Percentiles rank a stretch among this genome's conserved stretches.
phyloP scores from a whole-genome alignment of 495 filamentous ascomycete species.

The Articulospora tetracladia region DNA sequence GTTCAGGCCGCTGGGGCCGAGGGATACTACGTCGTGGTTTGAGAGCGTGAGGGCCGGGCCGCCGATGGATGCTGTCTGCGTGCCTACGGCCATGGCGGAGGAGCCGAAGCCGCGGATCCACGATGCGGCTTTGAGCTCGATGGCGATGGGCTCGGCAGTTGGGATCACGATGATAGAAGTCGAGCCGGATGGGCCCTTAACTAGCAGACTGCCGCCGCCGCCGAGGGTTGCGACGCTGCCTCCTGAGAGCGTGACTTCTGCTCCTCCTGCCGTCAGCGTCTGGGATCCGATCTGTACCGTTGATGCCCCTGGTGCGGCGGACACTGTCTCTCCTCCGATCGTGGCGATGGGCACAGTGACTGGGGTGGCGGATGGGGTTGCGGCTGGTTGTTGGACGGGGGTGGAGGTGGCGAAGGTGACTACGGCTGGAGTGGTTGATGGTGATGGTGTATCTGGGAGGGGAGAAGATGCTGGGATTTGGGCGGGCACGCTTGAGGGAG shows the following conservation, averaged over 20 bases:
- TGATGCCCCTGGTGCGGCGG: constrained; percentile 8
- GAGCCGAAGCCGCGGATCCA: not conserved
- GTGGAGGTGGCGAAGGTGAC: not conserved
- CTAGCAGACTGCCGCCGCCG: not conserved
- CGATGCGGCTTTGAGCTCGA: not conserved
- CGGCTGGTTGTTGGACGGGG: not conserved
- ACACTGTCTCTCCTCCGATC: not conserved
- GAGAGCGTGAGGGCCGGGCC: not conserved
- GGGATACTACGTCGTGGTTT: constrained; percentile 2
- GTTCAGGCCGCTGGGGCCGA: constrained; percentile 6
- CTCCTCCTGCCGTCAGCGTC: constrained; percentile 8
- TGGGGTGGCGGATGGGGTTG: not conserved
- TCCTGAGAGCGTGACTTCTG: not conserved
- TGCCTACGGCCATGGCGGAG: not conserved
- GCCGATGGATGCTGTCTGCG: not conserved
- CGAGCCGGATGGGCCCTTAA: constrained; percentile 1
- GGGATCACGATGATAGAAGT: not conserved
- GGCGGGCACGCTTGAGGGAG: not conserved
- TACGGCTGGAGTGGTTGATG: not conserved
- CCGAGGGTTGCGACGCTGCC: constrained; percentile 4
- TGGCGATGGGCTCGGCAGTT: not conserved
- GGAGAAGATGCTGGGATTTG: not conserved
- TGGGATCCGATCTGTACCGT: constrained; percentile 9
- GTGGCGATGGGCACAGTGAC: not conserved
- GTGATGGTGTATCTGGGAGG: not conserved